Evolutionary conservation across 1,139 yeast genomes (phyloP), one percentile per base, ranked within the genome.

Genomic region (Meyerozyma elateridarum): DNA sequence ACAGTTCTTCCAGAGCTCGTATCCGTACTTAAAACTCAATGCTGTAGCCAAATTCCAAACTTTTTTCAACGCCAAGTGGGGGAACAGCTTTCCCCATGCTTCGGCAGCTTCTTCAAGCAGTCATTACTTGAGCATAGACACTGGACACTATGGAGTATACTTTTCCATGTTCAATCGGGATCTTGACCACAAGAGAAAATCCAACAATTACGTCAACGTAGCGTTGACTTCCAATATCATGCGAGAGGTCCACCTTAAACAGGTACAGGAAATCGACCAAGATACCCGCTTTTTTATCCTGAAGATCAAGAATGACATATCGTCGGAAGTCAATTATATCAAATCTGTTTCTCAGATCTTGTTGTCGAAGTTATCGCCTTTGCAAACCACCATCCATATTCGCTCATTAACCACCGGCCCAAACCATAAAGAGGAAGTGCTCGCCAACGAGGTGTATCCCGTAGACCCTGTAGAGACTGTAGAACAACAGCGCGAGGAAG

Each of bases 101-200:
- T 57, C 56, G 24, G 47, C 38, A 37, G 48, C 51, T 15, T 42
- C 51, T 14, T 24, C 27, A 11, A 38, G 39, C 9, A 43, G 41
- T 6, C 44, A 49, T 24, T 60, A 52, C 39, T 50, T 64, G 36
- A 50, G 55, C 9, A 59, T 68, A 11, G 62, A 59, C 30, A 43
- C 50, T 22, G 74, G 73, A 11, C 73, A 68, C 38, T 68, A 66
- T 44, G 74, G 73, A 0, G 48, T 68, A 26, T 68, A 68, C 44
- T 68, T 55, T 38, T 56, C 70, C 6, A 61, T 68, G 32, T 65
- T 61, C 45, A 63, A 59, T 41, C 62, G 59, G 30, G 73, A 68
- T 36, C 53, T 51, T 13, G 62, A 52, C 29, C 44, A 41, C 36
- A 49, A 47, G 32, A 39, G 27, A 4, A 8, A 17, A n/a, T 11